Conservation (phyloP, 176 grass and related monocot genomes). For the barley (Hordeum vulgare) region DNA sequence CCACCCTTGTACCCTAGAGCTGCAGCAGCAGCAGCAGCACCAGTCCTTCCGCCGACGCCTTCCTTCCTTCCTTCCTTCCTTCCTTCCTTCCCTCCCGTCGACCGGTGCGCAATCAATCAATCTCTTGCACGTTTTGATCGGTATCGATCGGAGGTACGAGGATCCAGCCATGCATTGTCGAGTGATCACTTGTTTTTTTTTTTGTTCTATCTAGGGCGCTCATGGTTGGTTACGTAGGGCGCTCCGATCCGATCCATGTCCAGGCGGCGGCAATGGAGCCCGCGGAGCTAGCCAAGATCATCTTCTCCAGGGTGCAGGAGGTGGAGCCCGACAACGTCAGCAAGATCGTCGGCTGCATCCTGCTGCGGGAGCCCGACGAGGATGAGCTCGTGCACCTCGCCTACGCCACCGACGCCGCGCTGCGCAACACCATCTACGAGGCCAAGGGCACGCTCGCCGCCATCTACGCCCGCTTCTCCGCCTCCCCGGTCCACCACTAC, state of each 20-base stretch:
- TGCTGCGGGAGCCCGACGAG: constrained; percentile 47
- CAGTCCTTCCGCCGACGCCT: not conserved
- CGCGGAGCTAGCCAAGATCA: constrained; percentile 47
- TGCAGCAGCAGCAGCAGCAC: not conserved
- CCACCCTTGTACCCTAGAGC: not conserved
- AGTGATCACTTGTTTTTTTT: not conserved
- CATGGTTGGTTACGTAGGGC: not conserved
- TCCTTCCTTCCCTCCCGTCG: not conserved
- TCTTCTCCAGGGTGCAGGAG: constrained; percentile 47
- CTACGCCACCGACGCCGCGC: constrained; percentile 37
- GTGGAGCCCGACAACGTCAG: constrained; percentile 56
- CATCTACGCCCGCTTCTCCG: constrained; percentile 38
- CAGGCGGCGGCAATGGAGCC: constrained; percentile 49
- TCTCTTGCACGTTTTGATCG: not conserved
- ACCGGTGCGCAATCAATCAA: not conserved
- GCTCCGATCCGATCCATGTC: constrained; percentile 9
- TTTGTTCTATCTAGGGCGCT: not conserved
- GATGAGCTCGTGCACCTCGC: constrained; percentile 74
- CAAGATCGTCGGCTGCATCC: constrained; percentile 83
- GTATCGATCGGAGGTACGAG: not conserved
- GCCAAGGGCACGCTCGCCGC: constrained; percentile 50
- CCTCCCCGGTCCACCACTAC: constrained; percentile 12
- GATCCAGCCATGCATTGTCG: not conserved
- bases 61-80: no score
- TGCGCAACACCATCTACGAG: constrained; percentile 44